A percentile compares a stretch with the other conserved stretches of the same genome.
Conservation (phyloP, 2,329 filamentous ascomycete species). For the Calonectria ilicicola region DNA sequence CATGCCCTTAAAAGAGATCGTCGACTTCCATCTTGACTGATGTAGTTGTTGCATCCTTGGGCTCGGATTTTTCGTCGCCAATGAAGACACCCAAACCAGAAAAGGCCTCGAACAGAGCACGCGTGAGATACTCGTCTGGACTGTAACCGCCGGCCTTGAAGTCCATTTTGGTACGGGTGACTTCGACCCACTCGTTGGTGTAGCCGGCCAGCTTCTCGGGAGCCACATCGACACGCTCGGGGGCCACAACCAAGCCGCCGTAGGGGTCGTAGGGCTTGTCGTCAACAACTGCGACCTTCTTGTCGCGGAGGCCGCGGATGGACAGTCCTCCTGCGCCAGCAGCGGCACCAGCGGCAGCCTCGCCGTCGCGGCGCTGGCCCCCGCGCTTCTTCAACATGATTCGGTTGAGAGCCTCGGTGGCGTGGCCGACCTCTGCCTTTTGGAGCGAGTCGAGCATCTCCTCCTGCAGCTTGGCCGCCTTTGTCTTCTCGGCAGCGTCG, state of each 20-base stretch:
- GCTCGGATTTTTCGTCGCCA: slow-evolving; percentile 75
- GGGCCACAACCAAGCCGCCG: slow-evolving; percentile 76
- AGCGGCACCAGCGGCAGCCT: slow-evolving; percentile 48
- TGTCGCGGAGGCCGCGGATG: slow-evolving; percentile 85
- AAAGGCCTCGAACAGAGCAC: slow-evolving; percentile 90
- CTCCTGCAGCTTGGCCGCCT: slow-evolving; percentile 72
- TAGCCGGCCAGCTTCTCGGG: slow-evolving; percentile 70
- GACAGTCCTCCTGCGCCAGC: slow-evolving; percentile 58
- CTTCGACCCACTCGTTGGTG: slow-evolving; percentile 79
- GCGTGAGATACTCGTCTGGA: slow-evolving; percentile 82
- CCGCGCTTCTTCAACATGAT: slow-evolving; percentile 81
- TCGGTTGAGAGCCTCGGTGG: slow-evolving; percentile 68
- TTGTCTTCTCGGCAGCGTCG: slow-evolving; percentile 77
- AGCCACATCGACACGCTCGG: slow-evolving; percentile 75
- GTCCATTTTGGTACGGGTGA: slow-evolving; percentile 72
- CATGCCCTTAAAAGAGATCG: slow-evolving; percentile 53
- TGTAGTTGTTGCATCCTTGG: slow-evolving; percentile 50
- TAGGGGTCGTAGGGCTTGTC: slow-evolving; percentile 91
- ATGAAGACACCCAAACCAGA: slow-evolving; percentile 89
- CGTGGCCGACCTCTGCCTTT: slow-evolving; percentile 69
- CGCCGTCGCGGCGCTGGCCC: slow-evolving; percentile 56
- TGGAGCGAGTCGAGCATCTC: slow-evolving; percentile 79
- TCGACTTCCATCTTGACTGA: slow-evolving; percentile 62
- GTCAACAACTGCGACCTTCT: slow-evolving; percentile 57
- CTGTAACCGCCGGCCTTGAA: slow-evolving; percentile 86